Evolutionary conservation across 2,329 filamentous ascomycete genomes (phyloP), one percentile per base, ranked within the genome.

Genomic region (Gremmenia infestans): DNA sequence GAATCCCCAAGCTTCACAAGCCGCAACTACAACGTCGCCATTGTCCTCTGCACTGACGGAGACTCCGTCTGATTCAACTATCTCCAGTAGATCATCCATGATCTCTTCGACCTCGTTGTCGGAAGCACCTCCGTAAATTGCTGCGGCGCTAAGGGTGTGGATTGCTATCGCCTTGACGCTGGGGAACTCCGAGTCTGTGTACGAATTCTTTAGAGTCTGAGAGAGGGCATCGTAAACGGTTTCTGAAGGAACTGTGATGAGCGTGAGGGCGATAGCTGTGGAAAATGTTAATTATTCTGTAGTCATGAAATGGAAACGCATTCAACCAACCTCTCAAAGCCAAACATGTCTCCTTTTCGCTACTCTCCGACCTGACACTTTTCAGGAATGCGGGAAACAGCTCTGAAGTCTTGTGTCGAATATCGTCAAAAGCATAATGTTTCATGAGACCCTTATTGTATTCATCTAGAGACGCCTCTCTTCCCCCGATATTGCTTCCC

Each of bases 1-100:
- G 58, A 86, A 81, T 12, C 85, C 86, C 84, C 86, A 89, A 65
- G 84, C 81, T 67, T 88, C 81, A 7, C 87, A 74, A 3, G 86
- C 84, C 12, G 86, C 85, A 14, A 78, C 76, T 5, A 89, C 86
- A 4, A 85, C 78, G 25, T 76, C 75, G 1, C 76, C 76, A 60
- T 83, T 80, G 60, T 89, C 86, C 40, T 76, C 74, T 4, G 85
- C 85, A 23, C 81, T 81, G 36, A 88, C 74, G 1, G 79, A 82
- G 46, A 79, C 74, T 2, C 87, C 87, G 63, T 90, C 86, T 0
- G 84, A 85, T 48, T 85, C 82, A 35, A 86, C 74, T 49, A 89
- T 86, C 60, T 88, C 86, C 17, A 89, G 72, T 52, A 88, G 74
- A 52, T 82, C 82, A 0, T 80, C 79, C 84, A 89, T 87, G 54